A percentile compares a stretch with the other conserved stretches of the same genome.
Evolutionary conservation across 306 rosid genomes (phyloP).

Genomic region (Parietaria judaica): DNA sequence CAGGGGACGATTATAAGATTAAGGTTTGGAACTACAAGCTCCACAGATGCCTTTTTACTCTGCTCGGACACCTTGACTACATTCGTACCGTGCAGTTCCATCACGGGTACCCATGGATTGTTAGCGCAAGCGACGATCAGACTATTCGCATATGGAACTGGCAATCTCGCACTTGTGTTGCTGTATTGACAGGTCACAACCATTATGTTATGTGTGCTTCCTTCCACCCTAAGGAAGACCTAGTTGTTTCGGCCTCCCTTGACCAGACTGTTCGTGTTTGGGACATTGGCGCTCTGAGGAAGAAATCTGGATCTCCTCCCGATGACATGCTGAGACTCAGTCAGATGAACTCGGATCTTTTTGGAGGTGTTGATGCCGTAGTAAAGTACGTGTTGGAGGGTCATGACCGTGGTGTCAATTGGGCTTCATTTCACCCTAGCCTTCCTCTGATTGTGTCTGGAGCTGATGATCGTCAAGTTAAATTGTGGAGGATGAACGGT

Average conservation of each 20-base stretch:
- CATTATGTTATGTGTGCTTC: slow-evolving; percentile 98
- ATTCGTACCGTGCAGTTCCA: slow-evolving; percentile 96
- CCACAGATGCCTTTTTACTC: slow-evolving; percentile 90
- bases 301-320: slow-evolving; percentile 86
- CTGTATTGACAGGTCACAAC: slow-evolving; percentile 95
- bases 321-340: slow-evolving; percentile 83
- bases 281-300: slow-evolving; percentile 88
- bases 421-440: slow-evolving; percentile 95
- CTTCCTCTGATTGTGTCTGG: slow-evolving; percentile 94
- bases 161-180: slow-evolving; percentile 95
- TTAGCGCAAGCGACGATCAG: slow-evolving; percentile 97
- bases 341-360: slow-evolving; percentile 95
- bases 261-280: slow-evolving; percentile 99
- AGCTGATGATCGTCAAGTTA: slow-evolving; percentile 95
- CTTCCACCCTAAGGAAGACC: slow-evolving; percentile 92
- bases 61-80: slow-evolving; percentile 94
- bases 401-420: slow-evolving; percentile 95
- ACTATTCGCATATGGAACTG: slow-evolving; percentile 98
- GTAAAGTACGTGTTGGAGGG: slow-evolving; percentile 97
- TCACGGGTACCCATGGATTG: slow-evolving; percentile 93
- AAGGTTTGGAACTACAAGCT: slow-evolving; percentile 98
- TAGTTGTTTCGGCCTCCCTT: slow-evolving; percentile 87
- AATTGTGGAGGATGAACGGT: slow-evolving; percentile 98
- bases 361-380: slow-evolving; percentile 89
- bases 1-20: slow-evolving; percentile 99